Evolutionary conservation across 75 land plant genomes (phyloP), one percentile per base, ranked within the genome.

Genomic region (Cryptomeria japonica): DNA sequence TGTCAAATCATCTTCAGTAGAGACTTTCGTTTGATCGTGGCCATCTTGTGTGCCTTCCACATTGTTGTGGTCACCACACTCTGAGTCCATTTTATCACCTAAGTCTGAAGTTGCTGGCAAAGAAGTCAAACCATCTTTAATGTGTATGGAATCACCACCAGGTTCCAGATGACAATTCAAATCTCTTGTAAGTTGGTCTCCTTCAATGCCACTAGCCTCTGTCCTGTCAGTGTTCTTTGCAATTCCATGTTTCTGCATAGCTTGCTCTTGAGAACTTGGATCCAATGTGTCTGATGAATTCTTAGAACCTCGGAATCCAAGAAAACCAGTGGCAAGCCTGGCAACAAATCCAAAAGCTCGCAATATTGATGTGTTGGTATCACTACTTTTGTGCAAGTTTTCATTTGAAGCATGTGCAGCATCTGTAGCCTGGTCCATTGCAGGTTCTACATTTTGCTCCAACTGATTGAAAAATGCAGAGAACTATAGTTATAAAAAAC

Each of bases 281-380:
- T 16, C 75, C 15, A 73, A 56, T 72, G 86, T 61, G 39, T 88
- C 90, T 61, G 79, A 3, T 85, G 64, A 39, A 87, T 92, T 78
- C 70, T 88, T 73, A 22, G 83, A 53, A 44, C 89, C 93, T 49
- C 92, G 82, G 22, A 91, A 90, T 32, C 88, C 51, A 75, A 95
- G 92, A 42, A 95, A 87, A 56, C 95, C 97, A 61, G 93, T 70
- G 32, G 97, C 95, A 34, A 95, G 51, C 83, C 92, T 89, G 15
- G 96, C 87, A 77, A 96, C 93, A 89, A 93, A 94, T 14, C 94
- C 93, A 70, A 96, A 41, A n/a, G 95, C 94, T 32, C 90, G 80
- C 15, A 95, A 88, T 58, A 90, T 51, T 72, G 94, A 85, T 22
- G 93, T 61, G n/a, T 91, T 86, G 38, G 91, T 90, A 91, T 80